phyloP scores from a whole-genome alignment of 331 rosid genomes.

The Quercus phellos region DNA sequence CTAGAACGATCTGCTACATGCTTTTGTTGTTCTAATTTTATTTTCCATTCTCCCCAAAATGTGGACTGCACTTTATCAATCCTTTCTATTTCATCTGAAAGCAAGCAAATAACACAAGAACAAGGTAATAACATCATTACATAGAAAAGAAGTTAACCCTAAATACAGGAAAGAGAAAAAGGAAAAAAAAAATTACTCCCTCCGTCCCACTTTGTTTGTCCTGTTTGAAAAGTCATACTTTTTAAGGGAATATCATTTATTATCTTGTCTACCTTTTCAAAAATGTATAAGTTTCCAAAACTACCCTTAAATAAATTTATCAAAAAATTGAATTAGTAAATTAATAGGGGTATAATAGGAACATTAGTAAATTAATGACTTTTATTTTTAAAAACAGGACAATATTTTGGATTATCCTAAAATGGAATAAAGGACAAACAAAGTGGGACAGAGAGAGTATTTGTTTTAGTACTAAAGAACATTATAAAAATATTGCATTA shows the following conservation, averaged over 20 bases:
- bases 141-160: conserved; percentile 1
- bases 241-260: no score
- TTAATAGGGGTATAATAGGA: no score
- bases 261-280: no score
- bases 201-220: no score
- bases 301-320: no score
- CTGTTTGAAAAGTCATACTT: no score
- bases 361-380: no score
- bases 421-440: no score
- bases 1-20: conserved; percentile 76
- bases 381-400: no score
- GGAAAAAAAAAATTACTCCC: background rate
- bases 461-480: conserved; percentile 16
- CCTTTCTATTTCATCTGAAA: conserved; percentile 65
- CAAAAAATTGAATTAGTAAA: no score
- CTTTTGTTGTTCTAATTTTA: conserved; percentile 84
- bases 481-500: background rate
- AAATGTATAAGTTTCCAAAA: no score
- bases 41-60: conserved; percentile 98
- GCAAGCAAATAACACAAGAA: conserved; percentile 3
- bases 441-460: background rate
- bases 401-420: no score
- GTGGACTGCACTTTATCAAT: conserved; percentile 77
- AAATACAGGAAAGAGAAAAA: background rate
- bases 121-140: background rate